A percentile compares a stretch with the other conserved stretches of the same genome.
Conservation (phyloP, 2,329 filamentous ascomycete genomes). For the Talaromyces funiculosus region DNA sequence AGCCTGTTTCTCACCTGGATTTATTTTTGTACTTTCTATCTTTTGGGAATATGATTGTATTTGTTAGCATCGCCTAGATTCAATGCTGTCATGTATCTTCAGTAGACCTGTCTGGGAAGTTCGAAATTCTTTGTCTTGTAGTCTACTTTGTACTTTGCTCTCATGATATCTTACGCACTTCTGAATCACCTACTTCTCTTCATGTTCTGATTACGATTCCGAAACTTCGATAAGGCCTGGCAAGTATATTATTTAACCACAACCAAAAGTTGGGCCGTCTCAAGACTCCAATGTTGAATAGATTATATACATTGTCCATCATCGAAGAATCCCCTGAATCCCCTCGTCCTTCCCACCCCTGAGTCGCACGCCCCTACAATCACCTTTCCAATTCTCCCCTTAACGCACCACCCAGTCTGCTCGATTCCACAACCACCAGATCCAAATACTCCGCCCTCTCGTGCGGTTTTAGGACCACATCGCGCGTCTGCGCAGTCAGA, state of each 20-base stretch:
- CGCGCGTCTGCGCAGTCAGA: background rate
- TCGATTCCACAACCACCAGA: background rate
- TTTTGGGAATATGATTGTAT: background rate
- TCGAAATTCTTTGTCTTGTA: background rate
- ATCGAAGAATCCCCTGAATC: background rate
- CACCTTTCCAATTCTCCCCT: background rate
- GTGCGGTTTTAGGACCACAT: background rate
- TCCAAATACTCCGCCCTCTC: background rate
- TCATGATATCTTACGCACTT: too few relatives aligned
- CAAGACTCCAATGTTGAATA: too few relatives aligned
- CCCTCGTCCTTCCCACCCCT: background rate
- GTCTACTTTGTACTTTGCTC: background rate
- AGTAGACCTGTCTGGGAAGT: background rate
- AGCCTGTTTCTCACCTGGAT: background rate
- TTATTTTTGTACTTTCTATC: background rate
- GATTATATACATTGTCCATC: too few relatives aligned
- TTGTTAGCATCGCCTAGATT: background rate
- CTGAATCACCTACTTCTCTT: too few relatives aligned
- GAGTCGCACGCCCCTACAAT: background rate
- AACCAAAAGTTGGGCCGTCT: background rate
- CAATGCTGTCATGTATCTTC: background rate
- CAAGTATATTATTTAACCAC: too few relatives aligned
- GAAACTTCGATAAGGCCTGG: too few relatives aligned
- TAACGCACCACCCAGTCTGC: background rate
- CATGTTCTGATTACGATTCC: too few relatives aligned